Base-by-base conservation (phyloP, 495 filamentous ascomycete genomes). In the Penicillium dipodomyicola region DNA sequence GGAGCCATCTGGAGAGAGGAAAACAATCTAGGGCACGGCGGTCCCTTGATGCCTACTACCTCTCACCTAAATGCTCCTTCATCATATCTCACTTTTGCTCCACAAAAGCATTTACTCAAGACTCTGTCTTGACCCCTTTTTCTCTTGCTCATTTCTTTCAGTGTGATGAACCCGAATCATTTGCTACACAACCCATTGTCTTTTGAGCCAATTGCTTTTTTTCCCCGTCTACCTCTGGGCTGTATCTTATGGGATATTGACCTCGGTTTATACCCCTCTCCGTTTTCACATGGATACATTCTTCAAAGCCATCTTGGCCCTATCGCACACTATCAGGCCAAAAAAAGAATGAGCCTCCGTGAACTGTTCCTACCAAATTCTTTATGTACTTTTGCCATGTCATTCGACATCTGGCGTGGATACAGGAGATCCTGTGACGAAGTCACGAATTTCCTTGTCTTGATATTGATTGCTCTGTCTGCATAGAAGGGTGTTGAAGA, bases 371-470 rank as follows among this genome's bases (percentile, higher is more conserved):
- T 46, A 47, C 22, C 39, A 20, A 17, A 11, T 39, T 58, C 61
- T 48, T 42, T 51, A 46, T 58, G 39, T 60, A 32, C 37, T 60
- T 60, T 62, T 56, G 39, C 44, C 52, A 32, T 48, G 33, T 49
- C 51, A 12, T 41, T 58, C 59, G 63, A 60, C 53, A 37, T 62
- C 61, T 65, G 69, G 52, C 58, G 57, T 68, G 66, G 52, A 64
- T 41, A 60, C 62, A 62, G 64, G 56, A 44, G 42, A 49, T 60
- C 55, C 60, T 64, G 59, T 72, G 72, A 74, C 65, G 71, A 73
- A 57, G 71, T 71, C 71, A 75, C 71, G 73, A 76, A 67, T 75
- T 72, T 71, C 60, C 60, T 72, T 54, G 44, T 59, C 58, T 72
- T 50, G 47, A 42, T 59, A 40, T 39, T 32, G 32, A 32, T 58